Conservation (phyloP, 106 monocot genomes). For the Allium sativum region DNA sequence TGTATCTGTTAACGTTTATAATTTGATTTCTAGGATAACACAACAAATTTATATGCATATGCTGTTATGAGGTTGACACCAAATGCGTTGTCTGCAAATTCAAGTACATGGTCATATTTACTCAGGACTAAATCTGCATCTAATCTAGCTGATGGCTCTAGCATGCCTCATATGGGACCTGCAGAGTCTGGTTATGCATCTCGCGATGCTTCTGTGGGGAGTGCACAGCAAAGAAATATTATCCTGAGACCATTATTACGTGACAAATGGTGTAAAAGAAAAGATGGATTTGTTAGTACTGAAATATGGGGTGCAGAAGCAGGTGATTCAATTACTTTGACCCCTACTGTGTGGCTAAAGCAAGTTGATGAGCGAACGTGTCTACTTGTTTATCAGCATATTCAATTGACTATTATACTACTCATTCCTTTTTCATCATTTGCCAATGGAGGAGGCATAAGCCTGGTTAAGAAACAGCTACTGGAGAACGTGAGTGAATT, state of each 20-base stretch:
- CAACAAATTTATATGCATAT: slow-evolving; percentile 62
- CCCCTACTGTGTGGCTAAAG: slow-evolving; percentile 50
- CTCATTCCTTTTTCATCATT: slow-evolving; percentile 69
- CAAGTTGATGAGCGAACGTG: slow-evolving; percentile 49
- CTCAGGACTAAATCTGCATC: slow-evolving; percentile 41
- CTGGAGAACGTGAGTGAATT: slow-evolving; percentile 67
- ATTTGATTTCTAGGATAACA: slow-evolving; percentile 55
- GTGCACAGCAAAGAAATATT: slow-evolving; percentile 23
- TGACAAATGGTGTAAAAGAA: slow-evolving; percentile 78
- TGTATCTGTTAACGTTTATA: slow-evolving; percentile 7
- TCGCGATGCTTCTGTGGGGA: slow-evolving; percentile 39
- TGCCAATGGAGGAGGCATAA: slow-evolving; percentile 46
- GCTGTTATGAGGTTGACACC: slow-evolving; percentile 80
- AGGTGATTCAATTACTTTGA: slow-evolving; percentile 24
- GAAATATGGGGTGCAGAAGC: slow-evolving; percentile 38
- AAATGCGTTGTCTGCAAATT: slow-evolving; percentile 56
- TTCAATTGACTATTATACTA: slow-evolving; percentile 61
- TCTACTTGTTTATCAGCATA: slow-evolving; percentile 75
- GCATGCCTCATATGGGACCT: slow-evolving; percentile 13
- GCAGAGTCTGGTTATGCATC: slow-evolving; percentile 27
- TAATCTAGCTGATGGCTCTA: slow-evolving; percentile 23
- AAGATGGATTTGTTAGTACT: slow-evolving; percentile 75
- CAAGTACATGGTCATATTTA: slow-evolving; percentile 77
- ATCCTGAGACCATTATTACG: slow-evolving; percentile 59
- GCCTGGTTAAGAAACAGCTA: slow-evolving; percentile 58